Base-by-base conservation (phyloP, 139 green algal genomes). In the Micromonas commoda region DNA sequence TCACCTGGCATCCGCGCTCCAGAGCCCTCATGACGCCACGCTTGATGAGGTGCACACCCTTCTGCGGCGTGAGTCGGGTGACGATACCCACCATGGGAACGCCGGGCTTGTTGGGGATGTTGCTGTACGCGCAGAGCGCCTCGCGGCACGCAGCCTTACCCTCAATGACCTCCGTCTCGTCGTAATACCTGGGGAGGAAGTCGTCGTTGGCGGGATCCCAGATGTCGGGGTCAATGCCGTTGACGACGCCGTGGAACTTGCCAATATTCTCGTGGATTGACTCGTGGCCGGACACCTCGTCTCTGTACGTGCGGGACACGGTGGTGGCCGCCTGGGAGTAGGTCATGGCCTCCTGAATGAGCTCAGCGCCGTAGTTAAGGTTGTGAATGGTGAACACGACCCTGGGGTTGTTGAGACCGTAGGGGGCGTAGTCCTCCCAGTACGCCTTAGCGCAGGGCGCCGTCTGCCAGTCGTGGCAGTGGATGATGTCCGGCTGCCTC, bases 161-260 rank as follows among this genome's bases (percentile, higher is more conserved):
- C 80, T 89, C 81, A 53, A 87, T 86, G 35, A 86, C 75, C 23
- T 65, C 86, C 1, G 86, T 73, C 20, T 82, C 34, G 31, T 52
- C 39, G 79, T 85, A 92, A 24, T 19, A 21, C 28, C 87, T 52
- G 20, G 91, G 91, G 68, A 97, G 79, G 81, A 90, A 91, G 19
- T 73, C 39, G 82, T 97, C 93, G 26, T 81, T 77, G 3, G 77
- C 67, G 6, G 95, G 95, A 82, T 98, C 91, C 95, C 95, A 99
- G 70, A 98, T 94, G 82, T 99, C 95, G 34, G 87, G 76, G 86
- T 99, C 95, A 71, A 99, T 98, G 64, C 95, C 95, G 81, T 98
- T 99, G 51, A 68, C 32, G 34, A 88, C 84, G 72, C 83, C 83
- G 70, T 86, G 72, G 72, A 88, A 88, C 69, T 88, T 88, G 28